A percentile compares a stretch with the other conserved stretches of the same genome.
Evolutionary conservation across 2,329 filamentous ascomycete species (phyloP).

Genomic region (Apiospora aurea): DNA sequence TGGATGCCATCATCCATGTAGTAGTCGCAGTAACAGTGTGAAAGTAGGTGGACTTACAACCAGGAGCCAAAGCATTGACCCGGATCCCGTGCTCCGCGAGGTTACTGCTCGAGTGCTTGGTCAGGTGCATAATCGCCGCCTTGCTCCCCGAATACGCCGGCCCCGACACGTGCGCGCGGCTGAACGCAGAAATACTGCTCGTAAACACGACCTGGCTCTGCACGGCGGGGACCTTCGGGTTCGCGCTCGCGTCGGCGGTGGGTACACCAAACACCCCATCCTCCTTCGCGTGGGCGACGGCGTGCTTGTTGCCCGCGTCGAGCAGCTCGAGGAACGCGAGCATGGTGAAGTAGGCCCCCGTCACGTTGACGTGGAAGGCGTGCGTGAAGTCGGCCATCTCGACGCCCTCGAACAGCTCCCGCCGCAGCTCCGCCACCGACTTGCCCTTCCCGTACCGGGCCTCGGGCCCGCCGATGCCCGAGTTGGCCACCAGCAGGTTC

Average conservation of each 20-base stretch:
- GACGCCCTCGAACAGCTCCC: conserved; percentile 58
- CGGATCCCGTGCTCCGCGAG: conserved; percentile 37
- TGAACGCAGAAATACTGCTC: conserved; percentile 37
- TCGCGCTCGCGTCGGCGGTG: conserved; percentile 25
- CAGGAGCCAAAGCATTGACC: conserved; percentile 41
- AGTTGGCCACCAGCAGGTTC: conserved; percentile 67
- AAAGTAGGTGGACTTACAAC: conserved; percentile 33
- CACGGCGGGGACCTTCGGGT: conserved; percentile 34
- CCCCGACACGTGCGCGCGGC: conserved; percentile 29
- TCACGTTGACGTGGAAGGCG: conserved; percentile 50
- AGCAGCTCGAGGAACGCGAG: conserved; percentile 42
- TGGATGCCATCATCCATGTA: not conserved
- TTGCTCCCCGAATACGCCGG: conserved; percentile 38
- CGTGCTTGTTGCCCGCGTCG: conserved; percentile 41
- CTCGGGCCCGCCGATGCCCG: conserved; percentile 64
- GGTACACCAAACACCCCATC: conserved; percentile 32
- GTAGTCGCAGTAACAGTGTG: not conserved
- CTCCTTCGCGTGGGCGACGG: conserved; percentile 26
- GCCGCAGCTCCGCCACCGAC: conserved; percentile 41
- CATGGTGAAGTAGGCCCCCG: conserved; percentile 40
- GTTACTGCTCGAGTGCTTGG: conserved; percentile 40
- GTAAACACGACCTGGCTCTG: conserved; percentile 42
- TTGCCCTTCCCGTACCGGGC: conserved; percentile 36
- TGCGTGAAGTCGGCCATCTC: conserved; percentile 68
- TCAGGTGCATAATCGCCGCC: conserved; percentile 37